Percentiles rank a stretch among this genome's conserved stretches.
Conservation (phyloP, 257 asterid species). For the Leptodermis oblonga region DNA sequence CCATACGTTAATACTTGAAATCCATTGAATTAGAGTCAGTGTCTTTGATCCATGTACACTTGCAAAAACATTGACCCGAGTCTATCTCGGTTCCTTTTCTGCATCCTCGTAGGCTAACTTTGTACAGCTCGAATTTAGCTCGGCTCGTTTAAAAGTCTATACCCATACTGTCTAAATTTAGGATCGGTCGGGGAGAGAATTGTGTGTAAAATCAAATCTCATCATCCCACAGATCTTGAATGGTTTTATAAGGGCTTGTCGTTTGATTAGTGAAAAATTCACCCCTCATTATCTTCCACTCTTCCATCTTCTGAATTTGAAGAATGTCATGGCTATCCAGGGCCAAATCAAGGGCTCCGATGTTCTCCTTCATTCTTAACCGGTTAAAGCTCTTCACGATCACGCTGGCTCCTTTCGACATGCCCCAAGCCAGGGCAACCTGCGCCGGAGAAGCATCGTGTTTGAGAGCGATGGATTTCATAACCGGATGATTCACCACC, state of each 20-base stretch:
- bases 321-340: conserved; percentile 42
- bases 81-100: background rate
- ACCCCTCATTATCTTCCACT: conserved; percentile 71
- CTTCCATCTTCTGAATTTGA: conserved; percentile 52
- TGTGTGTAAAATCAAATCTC: conserved; percentile 44
- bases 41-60: background rate
- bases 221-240: conserved; percentile 77
- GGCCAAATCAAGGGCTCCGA: conserved; percentile 43
- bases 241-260: conserved; percentile 67
- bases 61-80: background rate
- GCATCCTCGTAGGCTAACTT: background rate
- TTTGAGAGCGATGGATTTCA: conserved; percentile 54
- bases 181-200: background rate
- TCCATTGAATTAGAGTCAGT: background rate
- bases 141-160: too few relatives aligned
- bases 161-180: too few relatives aligned
- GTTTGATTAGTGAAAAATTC: conserved; percentile 55
- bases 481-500: conserved; percentile 50
- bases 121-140: too few relatives aligned
- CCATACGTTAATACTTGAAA: background rate
- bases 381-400: conserved; percentile 73
- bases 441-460: conserved; percentile 74
- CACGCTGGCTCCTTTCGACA: conserved; percentile 61
- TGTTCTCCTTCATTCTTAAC: conserved; percentile 67
- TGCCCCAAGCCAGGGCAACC: conserved; percentile 75